Percentiles rank a stretch among this genome's conserved stretches.
These are phyloP conservation scores for Hypoxylon subgilvum DNA, from an alignment of 495 filamentous ascomycete genomes.

Conservation along the genomic window DNA sequence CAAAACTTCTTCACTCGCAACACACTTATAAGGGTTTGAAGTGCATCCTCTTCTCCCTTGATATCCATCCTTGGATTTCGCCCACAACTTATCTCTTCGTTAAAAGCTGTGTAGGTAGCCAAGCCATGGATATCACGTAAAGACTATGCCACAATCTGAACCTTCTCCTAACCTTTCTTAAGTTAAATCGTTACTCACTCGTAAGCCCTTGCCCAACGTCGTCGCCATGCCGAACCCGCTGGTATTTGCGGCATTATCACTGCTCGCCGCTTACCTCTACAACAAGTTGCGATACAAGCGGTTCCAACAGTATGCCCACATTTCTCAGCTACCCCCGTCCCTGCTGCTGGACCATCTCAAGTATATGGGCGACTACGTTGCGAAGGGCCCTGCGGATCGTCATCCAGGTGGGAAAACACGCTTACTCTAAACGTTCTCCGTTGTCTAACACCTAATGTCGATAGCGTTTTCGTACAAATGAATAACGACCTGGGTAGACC, in stretches of 20 bases:
- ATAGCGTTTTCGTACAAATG: conserved; percentile 7
- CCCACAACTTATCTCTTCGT: too few relatives aligned
- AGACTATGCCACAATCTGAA: too few relatives aligned
- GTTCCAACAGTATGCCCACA: conserved; percentile 38
- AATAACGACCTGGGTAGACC: not conserved
- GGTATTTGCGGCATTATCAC: not conserved
- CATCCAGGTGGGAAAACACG: conserved; percentile 34
- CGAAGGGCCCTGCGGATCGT: conserved; percentile 9
- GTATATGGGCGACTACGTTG: conserved; percentile 29
- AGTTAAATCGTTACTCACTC: too few relatives aligned
- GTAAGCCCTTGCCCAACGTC: too few relatives aligned
- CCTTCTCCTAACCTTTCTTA: too few relatives aligned
- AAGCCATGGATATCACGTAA: too few relatives aligned
- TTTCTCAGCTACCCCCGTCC: conserved; percentile 42
- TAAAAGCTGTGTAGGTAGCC: too few relatives aligned
- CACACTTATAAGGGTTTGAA: too few relatives aligned
- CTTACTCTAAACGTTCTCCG: not conserved
- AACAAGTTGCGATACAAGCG: conserved; percentile 23
- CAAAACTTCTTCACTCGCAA: too few relatives aligned
- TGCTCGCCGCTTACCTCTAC: conserved; percentile 34
- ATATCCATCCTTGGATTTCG: too few relatives aligned
- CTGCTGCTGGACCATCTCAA: conserved; percentile 45
- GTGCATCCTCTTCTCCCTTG: too few relatives aligned
- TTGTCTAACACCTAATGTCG: conserved; percentile 7
- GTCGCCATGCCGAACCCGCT: too few relatives aligned